Evolutionary conservation across 345 rosid genomes (phyloP).

Genomic region (Rhizophora apiculata): DNA sequence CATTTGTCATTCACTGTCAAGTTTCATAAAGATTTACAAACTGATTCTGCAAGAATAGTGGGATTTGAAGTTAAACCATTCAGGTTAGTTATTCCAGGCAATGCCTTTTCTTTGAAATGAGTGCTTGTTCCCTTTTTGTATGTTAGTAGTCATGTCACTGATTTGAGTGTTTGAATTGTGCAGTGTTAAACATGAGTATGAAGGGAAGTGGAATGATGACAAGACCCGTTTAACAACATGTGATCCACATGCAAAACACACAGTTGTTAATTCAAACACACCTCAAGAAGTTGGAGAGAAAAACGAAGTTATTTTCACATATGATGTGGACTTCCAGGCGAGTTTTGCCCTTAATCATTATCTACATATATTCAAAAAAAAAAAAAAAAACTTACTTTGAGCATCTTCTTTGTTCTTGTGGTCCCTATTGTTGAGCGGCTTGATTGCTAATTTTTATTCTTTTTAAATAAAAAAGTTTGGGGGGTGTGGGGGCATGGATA

Average conservation of each 20-base stretch:
- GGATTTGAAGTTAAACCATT: slow-evolving; percentile 94
- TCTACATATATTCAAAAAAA: not conserved
- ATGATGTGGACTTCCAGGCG: slow-evolving; percentile 86
- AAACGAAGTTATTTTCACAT: slow-evolving; percentile 85
- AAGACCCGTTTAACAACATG: slow-evolving; percentile 77
- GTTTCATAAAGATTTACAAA: slow-evolving; percentile 70
- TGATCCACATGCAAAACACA: slow-evolving; percentile 71
- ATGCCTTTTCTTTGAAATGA: not conserved
- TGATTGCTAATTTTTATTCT: not conserved
- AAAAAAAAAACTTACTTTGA: not conserved
- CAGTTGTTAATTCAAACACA: slow-evolving; percentile 70
- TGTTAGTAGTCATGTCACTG: not conserved
- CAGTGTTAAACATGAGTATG: slow-evolving; percentile 84
- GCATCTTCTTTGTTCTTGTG: not conserved
- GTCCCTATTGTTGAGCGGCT: not conserved
- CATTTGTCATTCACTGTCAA: slow-evolving; percentile 85
- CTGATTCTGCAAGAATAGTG: slow-evolving; percentile 83
- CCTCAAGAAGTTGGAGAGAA: slow-evolving; percentile 85
- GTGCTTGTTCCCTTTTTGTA: not conserved
- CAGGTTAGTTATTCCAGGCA: slow-evolving; percentile 45
- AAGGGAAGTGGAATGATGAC: slow-evolving; percentile 64
- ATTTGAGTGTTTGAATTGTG: slow-evolving; percentile 1
- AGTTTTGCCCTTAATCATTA: slow-evolving; percentile 15
- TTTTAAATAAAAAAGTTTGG: not conserved
- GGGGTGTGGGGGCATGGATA: not conserved